Conservation (phyloP, 176 grass and related monocot genomes). For the Leersia perrieri region DNA sequence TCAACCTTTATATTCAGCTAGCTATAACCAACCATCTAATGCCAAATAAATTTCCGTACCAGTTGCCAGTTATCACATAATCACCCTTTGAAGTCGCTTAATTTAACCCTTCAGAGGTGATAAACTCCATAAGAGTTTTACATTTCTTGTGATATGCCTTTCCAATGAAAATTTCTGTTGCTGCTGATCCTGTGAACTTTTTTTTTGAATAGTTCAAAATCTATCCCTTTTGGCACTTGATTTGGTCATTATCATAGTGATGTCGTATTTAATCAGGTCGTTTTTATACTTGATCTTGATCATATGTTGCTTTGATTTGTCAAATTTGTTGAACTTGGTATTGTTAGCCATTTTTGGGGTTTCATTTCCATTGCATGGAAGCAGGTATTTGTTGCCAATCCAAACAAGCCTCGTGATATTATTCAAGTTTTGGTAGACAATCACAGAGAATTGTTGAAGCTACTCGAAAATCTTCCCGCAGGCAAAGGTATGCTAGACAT, state of each 20-base stretch:
- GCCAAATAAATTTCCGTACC: background rate
- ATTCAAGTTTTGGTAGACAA: slow-evolving; percentile 68
- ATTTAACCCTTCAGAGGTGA: background rate
- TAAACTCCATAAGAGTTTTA: background rate
- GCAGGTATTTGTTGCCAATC: slow-evolving; percentile 97
- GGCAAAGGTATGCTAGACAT: slow-evolving; percentile 64
- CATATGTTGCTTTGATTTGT: background rate
- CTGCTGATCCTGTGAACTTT: background rate
- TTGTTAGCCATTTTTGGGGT: background rate
- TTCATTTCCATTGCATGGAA: slow-evolving; percentile 33
- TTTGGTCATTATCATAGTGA: background rate
- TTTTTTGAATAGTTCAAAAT: background rate
- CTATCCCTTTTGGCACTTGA: slow-evolving; percentile 3
- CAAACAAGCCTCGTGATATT: slow-evolving; percentile 81
- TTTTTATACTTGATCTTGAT: background rate
- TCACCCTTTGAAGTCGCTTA: background rate
- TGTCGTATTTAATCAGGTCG: background rate
- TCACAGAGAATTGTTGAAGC: slow-evolving; percentile 76
- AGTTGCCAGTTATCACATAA: background rate
- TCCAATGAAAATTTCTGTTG: background rate
- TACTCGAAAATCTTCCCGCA: slow-evolving; percentile 77
- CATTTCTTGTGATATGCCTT: background rate
- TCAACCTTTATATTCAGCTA: background rate
- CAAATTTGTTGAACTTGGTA: background rate
- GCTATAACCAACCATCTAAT: background rate